A percentile compares a stretch with the other conserved stretches of the same genome.
These are phyloP conservation scores for Penicillium sp. DNA, from an alignment of 2,329 filamentous ascomycete genomes.

Conservation along the genomic window DNA sequence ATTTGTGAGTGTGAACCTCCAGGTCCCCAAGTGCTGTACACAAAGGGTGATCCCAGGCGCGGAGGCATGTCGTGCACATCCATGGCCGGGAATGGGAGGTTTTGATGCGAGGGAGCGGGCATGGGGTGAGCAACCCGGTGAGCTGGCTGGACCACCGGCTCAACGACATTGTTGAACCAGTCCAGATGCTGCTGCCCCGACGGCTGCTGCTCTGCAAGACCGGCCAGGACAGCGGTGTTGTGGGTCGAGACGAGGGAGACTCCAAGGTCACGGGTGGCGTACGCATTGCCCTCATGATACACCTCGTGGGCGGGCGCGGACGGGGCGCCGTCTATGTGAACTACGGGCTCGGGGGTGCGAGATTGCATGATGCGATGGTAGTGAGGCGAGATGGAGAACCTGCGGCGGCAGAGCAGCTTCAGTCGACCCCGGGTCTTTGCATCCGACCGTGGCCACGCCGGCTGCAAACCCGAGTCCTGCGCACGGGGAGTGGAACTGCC, in stretches of 20 bases:
- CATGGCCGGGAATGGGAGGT: conserved; percentile 8
- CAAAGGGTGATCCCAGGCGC: conserved; percentile 46
- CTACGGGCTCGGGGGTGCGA: conserved; percentile 55
- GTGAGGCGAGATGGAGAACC: conserved; percentile 57
- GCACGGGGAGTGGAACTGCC: conserved; percentile 46
- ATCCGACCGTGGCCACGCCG: conserved; percentile 53
- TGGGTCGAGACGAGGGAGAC: conserved; percentile 40
- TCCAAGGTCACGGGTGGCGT: conserved; percentile 41
- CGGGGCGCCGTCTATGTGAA: conserved; percentile 32
- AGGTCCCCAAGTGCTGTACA: conserved; percentile 46
- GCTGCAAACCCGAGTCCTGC: conserved; percentile 25
- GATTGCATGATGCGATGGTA: conserved; percentile 58
- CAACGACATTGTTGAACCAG: conserved; percentile 33
- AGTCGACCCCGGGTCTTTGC: conserved; percentile 54
- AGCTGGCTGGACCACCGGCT: conserved; percentile 12
- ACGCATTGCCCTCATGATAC: conserved; percentile 26
- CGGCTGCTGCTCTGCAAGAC: conserved; percentile 27
- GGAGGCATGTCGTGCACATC: conserved; percentile 28
- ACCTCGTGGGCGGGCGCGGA: conserved; percentile 19
- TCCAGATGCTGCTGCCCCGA: conserved; percentile 21
- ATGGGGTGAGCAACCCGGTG: not conserved
- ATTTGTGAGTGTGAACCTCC: conserved; percentile 30
- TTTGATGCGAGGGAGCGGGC: conserved; percentile 6
- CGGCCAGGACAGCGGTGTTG: conserved; percentile 34
- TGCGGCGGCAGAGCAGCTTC: conserved; percentile 55